phyloP scores from a whole-genome alignment of 2,329 filamentous ascomycete species.

The Fusarium sp. region DNA sequence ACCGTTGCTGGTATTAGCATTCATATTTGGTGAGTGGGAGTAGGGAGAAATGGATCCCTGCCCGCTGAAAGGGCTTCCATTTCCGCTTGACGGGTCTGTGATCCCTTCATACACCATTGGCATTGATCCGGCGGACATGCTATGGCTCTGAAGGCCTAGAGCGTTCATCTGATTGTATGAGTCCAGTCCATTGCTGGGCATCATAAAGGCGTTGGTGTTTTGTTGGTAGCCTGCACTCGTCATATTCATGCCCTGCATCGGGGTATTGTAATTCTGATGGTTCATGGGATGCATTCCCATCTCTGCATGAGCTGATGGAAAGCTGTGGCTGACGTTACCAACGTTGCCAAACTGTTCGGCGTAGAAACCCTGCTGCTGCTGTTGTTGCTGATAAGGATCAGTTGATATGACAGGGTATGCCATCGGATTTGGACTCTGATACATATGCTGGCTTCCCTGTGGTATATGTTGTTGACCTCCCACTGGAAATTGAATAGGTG shows the following conservation, averaged over 20 bases:
- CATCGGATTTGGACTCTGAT: slow-evolving; percentile 35
- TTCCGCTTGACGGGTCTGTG: slow-evolving; percentile 48
- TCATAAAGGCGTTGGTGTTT: slow-evolving; percentile 41
- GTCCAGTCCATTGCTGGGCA: slow-evolving; percentile 46
- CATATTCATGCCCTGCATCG: slow-evolving; percentile 43
- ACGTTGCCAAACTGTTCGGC: slow-evolving; percentile 45
- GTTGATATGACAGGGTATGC: slow-evolving; percentile 45
- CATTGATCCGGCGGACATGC: slow-evolving; percentile 46
- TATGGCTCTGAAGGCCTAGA: slow-evolving; percentile 48
- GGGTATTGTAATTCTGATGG: slow-evolving; percentile 40
- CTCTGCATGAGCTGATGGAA: slow-evolving; percentile 41
- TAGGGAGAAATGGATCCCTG: slow-evolving; percentile 52
- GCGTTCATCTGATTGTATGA: slow-evolving; percentile 50
- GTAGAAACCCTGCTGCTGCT: slow-evolving; percentile 38
- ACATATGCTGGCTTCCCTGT: slow-evolving; percentile 37
- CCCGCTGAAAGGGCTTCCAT: slow-evolving; percentile 52
- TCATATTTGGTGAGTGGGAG: slow-evolving; percentile 50
- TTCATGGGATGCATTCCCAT: slow-evolving; percentile 45
- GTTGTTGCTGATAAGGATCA: slow-evolving; percentile 37
- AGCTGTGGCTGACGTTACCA: slow-evolving; percentile 43
- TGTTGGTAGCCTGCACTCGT: slow-evolving; percentile 42
- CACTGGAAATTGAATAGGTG: slow-evolving; percentile 36
- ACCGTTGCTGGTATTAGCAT: slow-evolving; percentile 36
- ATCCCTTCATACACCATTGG: slow-evolving; percentile 49
- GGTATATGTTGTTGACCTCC: slow-evolving; percentile 36